These are phyloP conservation scores for Taxawa tesnikishii DNA, from an alignment of 2,329 filamentous ascomycete genomes.

Conservation along the genomic window DNA sequence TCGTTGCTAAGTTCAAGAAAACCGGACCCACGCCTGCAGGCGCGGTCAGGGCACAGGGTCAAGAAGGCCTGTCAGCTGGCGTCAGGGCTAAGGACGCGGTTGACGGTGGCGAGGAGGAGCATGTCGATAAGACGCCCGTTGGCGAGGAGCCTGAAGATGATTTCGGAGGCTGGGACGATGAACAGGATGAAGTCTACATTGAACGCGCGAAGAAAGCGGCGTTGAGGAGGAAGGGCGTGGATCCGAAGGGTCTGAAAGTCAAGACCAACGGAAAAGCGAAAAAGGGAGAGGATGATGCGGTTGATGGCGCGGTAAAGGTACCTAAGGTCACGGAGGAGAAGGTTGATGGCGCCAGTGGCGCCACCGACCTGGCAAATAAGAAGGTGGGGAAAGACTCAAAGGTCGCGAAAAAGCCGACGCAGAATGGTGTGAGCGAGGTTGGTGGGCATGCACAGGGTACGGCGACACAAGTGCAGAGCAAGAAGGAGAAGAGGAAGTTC, in stretches of 20 bases:
- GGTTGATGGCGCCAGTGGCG: conserved; percentile 6
- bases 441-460: conserved; percentile 3
- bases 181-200: conserved; percentile 37
- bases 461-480: conserved; percentile 9
- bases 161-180: conserved; percentile 38
- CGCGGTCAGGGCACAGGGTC: conserved; percentile 30
- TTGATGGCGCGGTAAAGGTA: too few species aligned
- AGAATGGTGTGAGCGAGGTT: conserved; percentile 6
- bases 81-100: conserved; percentile 13
- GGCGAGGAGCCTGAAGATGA: conserved; percentile 27
- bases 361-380: background rate
- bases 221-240: conserved; percentile 33
- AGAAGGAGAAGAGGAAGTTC: conserved; percentile 15
- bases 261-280: conserved; percentile 10
- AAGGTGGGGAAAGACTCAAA: conserved; percentile 5
- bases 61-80: conserved; percentile 16
- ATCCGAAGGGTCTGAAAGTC: conserved; percentile 26
- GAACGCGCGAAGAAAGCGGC: conserved; percentile 29
- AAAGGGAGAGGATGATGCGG: conserved; percentile 10
- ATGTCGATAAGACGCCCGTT: conserved; percentile 60
- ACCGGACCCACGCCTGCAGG: conserved; percentile 60
- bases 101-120: conserved; percentile 17
- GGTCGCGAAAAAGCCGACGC: conserved; percentile 6
- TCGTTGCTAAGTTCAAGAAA: conserved; percentile 96
- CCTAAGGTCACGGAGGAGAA: conserved; percentile 11